Base-by-base conservation (phyloP, 1,139 yeast species). In the Hanseniaspora gamundiae region DNA sequence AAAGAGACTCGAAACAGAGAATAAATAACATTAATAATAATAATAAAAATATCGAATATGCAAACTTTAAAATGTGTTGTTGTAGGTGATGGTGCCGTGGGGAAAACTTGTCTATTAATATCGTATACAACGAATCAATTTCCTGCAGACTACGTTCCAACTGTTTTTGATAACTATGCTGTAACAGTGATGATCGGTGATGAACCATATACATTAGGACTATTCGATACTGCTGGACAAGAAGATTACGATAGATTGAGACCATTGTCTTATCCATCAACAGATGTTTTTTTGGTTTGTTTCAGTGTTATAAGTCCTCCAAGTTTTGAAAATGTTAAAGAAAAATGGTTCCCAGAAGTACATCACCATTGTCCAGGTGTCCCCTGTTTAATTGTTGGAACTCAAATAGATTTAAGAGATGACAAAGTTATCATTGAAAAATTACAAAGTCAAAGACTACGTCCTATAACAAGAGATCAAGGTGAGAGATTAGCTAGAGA, bases 341-440 rank as follows among this genome's bases (percentile, higher is more conserved):
- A 88, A 66, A 91, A 91, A 66, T 91, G 98, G 98, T 81, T 86
- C 68, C 97, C 97, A 29, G 98, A 91, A 66, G 95, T 91, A 49
- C 91, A 85, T 59, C 96, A 88, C 66, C 97, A 91, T 67, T 91
- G 96, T 59, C 97, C 97, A 19, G 95, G 94, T 48, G 95, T 87
- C 41, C 96, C 97, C 28, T 87, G 95, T 58, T 74, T 88, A 56
- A 85, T 88, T 59, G 97, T 88, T 36, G 97, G 97, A 52, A 88
- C 97, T 20, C 96, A 88, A 67, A 80, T 85, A 48, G 98, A 88
- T 71, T 72, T 88, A 59, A 81, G 98, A 62, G 88, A 84, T 56
- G 97, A 91, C 62, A 91, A 88, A 50, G 84, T 85, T 41, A 84
- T 88, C 50, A 73, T 86, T 56, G 91, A 87, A 60, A 82, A 93